phyloP scores from a whole-genome alignment of 768 basidiomycete genomes.

The Lactifluus subvellereus region DNA sequence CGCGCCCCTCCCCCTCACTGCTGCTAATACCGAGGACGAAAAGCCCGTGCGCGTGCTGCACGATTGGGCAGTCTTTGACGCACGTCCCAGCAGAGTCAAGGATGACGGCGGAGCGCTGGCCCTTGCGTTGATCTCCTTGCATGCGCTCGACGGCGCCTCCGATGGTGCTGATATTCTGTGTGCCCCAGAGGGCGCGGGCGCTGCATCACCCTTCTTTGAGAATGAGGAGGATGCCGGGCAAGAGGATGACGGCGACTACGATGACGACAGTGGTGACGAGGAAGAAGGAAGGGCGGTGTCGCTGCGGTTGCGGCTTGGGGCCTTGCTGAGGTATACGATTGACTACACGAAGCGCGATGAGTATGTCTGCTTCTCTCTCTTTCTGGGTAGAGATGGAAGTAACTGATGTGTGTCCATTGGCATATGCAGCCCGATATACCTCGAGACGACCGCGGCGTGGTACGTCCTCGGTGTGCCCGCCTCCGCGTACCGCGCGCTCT shows the following conservation, averaged over 20 bases:
- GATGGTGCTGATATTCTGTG: slow-evolving; percentile 30
- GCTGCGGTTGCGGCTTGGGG: slow-evolving; percentile 39
- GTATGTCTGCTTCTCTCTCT: slow-evolving; percentile 37
- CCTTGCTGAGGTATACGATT: slow-evolving; percentile 44
- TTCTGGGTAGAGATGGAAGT: slow-evolving; percentile 4
- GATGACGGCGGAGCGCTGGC: slow-evolving; percentile 24
- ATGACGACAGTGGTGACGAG: slow-evolving; percentile 25
- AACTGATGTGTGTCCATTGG: neutral
- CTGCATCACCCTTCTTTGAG: slow-evolving; percentile 41
- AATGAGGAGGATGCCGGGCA: slow-evolving; percentile 32
- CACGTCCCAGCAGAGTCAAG: slow-evolving; percentile 25
- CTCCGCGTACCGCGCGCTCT: neutral
- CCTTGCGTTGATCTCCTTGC: slow-evolving; percentile 41
- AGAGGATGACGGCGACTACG: slow-evolving; percentile 29
- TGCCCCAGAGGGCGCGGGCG: slow-evolving; percentile 51
- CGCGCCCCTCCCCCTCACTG: neutral
- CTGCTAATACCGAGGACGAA: slow-evolving; percentile 24
- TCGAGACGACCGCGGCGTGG: slow-evolving; percentile 36
- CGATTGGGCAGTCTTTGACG: slow-evolving; percentile 59
- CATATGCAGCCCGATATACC: slow-evolving; percentile 48
- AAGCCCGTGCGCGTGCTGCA: slow-evolving; percentile 54
- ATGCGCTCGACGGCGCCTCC: slow-evolving; percentile 40
- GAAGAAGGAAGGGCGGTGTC: slow-evolving; percentile 26
- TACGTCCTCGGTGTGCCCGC: slow-evolving; percentile 8
- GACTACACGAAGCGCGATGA: slow-evolving; percentile 46